Evolutionary conservation across 345 rosid genomes (phyloP), one percentile per base, ranked within the genome.

Genomic region (Nephelium lappaceum): DNA sequence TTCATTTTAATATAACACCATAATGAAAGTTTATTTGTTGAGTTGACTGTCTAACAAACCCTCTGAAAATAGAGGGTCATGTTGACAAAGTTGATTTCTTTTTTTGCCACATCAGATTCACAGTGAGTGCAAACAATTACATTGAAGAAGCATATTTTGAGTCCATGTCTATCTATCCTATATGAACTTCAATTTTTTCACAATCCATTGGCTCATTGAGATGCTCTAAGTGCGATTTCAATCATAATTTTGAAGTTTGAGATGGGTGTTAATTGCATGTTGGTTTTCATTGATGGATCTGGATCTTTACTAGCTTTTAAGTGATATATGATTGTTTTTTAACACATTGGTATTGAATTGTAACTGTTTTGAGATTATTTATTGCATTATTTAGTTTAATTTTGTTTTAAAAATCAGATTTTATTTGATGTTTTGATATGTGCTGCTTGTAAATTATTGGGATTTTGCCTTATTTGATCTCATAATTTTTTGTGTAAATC

Each of bases 241-340:
- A 23, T 10, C 45, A 8, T 18, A 78, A 81, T 66, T 69, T 41
- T 65, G 18, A 41, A 58, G 55, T 77, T 42, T 77, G 38, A 12
- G 53, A 67, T 31, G 23, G 70, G 66, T 78, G 64, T 66, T 75
- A 31, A 71, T 82, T 84, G 87, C 88, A 86, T 85, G 87, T 80
- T 36, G 12, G 71, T 64, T 75, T 79, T 61, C 21, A 69, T 31
- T 27, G n/a, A 62, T 61, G 85, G 92, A 89, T 89, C 92, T 87
- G 86, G 84, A 14, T 57, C 11, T 79, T 72, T 67, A 5, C 31
- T 49, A 43, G 70, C 61, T 2, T 69, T 36, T 78, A 38, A n/a
- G n/a, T 0, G 67, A 62, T 80, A 66, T 36, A 7, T 24, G 82
- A 81, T 74, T 67, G 61, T 5, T 19, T 71, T 45, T 74, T 78